Conservation (phyloP, 2,329 filamentous ascomycete species). For the Cercospora nicotianae region DNA sequence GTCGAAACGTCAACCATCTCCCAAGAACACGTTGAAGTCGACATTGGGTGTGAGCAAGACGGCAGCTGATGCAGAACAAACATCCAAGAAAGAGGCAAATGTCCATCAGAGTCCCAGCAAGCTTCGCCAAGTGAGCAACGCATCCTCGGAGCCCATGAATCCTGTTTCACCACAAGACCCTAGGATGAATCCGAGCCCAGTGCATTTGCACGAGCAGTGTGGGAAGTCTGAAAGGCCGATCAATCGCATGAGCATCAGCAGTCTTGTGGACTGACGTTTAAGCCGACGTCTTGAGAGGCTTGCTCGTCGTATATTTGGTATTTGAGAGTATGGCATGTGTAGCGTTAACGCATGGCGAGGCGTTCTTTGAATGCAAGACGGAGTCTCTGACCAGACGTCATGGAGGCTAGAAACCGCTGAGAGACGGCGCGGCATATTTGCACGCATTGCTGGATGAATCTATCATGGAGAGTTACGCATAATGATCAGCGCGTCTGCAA, state of each 20-base stretch:
- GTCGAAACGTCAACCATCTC: constrained; percentile 20
- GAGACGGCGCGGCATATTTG: not conserved
- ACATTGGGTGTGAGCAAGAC: constrained; percentile 32
- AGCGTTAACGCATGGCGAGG: constrained; percentile 4
- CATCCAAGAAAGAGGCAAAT: constrained; percentile 22
- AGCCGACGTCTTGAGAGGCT: not conserved
- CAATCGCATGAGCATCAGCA: constrained; percentile 24
- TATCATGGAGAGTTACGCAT: not conserved
- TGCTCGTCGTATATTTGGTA: constrained; percentile 2
- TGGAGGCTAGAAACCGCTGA: not conserved
- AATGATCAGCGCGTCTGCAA: not conserved
- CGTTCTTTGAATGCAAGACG: not conserved
- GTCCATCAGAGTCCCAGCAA: constrained; percentile 31
- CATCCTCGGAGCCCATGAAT: constrained; percentile 28
- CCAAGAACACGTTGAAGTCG: constrained; percentile 25
- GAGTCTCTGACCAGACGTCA: not conserved
- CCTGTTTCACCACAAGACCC: constrained; percentile 29
- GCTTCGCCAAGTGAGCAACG: constrained; percentile 32
- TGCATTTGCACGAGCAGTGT: constrained; percentile 8
- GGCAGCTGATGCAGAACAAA: constrained; percentile 23
- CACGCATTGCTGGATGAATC: not conserved
- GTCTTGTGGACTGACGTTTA: constrained; percentile 18
- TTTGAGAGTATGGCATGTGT: not conserved
- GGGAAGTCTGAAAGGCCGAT: not conserved
- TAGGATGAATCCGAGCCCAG: constrained; percentile 28